phyloP scores from a whole-genome alignment of 257 asterid genomes.

The Penstemon davidsonii region DNA sequence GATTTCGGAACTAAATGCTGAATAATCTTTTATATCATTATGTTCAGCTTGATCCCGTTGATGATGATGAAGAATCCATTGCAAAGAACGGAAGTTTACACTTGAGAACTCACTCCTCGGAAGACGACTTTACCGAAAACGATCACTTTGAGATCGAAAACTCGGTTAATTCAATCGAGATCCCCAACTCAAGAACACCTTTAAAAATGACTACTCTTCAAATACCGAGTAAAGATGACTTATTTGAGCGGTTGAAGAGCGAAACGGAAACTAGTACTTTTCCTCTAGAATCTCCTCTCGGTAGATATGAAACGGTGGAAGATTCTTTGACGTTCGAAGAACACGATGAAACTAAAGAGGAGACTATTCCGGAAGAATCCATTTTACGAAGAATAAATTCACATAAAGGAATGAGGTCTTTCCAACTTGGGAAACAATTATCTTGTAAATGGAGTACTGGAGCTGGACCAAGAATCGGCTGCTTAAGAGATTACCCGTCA shows the following conservation, averaged over 20 bases:
- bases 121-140: constrained; percentile 52
- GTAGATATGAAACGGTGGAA: constrained; percentile 39
- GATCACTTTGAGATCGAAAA: constrained; percentile 36
- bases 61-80: constrained; percentile 52
- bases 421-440: constrained; percentile 66
- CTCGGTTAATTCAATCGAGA: constrained; percentile 22
- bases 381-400: constrained; percentile 60
- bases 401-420: constrained; percentile 59
- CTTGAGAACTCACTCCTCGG: constrained; percentile 60
- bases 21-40: constrained; percentile 16
- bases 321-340: constrained; percentile 30
- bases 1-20: constrained; percentile 15
- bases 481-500: constrained; percentile 76
- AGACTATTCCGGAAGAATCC: constrained; percentile 48
- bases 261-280: constrained; percentile 27
- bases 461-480: constrained; percentile 88
- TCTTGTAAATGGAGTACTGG: constrained; percentile 93
- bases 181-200: constrained; percentile 25
- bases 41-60: constrained; percentile 60
- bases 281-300: constrained; percentile 41
- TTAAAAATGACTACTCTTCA: constrained; percentile 46
- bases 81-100: constrained; percentile 42
- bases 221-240: constrained; percentile 55
- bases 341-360: constrained; percentile 36
- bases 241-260: constrained; percentile 40